Conservation (phyloP, 768 basidiomycete genomes). For the Russula griseocarnosa region DNA sequence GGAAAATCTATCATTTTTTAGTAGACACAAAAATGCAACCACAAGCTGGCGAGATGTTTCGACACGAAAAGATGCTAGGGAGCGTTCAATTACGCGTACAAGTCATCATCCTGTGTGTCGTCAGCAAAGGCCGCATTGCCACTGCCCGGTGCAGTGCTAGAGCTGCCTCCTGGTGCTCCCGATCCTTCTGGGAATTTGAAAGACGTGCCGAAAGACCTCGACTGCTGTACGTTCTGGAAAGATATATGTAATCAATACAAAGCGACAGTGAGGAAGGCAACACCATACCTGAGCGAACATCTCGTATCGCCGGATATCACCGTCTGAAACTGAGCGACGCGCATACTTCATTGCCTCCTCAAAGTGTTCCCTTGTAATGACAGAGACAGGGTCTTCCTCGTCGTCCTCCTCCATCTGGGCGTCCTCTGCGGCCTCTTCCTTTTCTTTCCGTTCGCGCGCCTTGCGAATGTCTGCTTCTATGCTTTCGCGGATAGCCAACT, state of each 20-base stretch:
- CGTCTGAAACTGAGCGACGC: constrained; percentile 93
- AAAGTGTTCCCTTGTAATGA: constrained; percentile 90
- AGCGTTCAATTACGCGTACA: constrained; percentile 61
- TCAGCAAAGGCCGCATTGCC: constrained; percentile 80
- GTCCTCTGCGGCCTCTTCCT: constrained; percentile 69
- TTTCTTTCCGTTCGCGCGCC: constrained; percentile 74
- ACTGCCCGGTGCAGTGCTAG: constrained; percentile 35
- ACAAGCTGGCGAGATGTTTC: constrained; percentile 1
- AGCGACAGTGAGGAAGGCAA: not conserved
- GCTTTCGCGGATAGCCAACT: constrained; percentile 91
- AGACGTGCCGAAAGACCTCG: constrained; percentile 86
- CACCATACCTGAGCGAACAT: constrained; percentile 83
- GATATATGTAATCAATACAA: constrained; percentile 19
- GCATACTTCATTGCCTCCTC: constrained; percentile 99
- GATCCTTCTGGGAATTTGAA: constrained; percentile 93
- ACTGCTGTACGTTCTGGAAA: constrained; percentile 78
- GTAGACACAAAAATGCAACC: constrained; percentile 15
- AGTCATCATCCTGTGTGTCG: constrained; percentile 83
- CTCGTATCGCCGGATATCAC: constrained; percentile 96
- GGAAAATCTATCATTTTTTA: constrained; percentile 23
- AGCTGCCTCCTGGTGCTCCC: constrained; percentile 28
- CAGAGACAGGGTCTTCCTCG: constrained; percentile 84
- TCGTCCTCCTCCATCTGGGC: constrained; percentile 66
- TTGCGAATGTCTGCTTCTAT: constrained; percentile 88
- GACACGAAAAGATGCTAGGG: constrained; percentile 7